Evolutionary conservation across 352 stramenopile genomes (phyloP), one percentile per base, ranked within the genome.

Genomic region (Stramenopiles sp.): DNA sequence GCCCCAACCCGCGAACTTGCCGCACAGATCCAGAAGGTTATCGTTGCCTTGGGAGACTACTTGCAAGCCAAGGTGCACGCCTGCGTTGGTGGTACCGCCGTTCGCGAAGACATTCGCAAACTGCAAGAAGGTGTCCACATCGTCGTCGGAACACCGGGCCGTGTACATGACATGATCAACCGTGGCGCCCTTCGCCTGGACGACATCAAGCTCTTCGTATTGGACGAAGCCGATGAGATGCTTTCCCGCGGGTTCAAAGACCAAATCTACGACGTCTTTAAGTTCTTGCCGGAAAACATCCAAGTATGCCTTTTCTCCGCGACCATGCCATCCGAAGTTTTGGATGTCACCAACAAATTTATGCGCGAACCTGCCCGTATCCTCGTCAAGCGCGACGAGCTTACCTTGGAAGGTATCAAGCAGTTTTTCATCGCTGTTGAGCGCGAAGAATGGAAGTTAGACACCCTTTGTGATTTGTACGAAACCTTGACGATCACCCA

Each of bases 181-280:
- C 98, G 98, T 92, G 97, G 84, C 79, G 88, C 98, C 78, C 86
- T 99, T 34, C 96, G 87, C 34, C 81, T 99, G 12, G 84, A 93
- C 75, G 87, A 94, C 31, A 88, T 98, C 33, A 97, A 90, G 34
- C 95, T 91, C 75, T 81, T 97, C 35, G 92, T 97, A 49, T 81
- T 98, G 4, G 94, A 98, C 81, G 94, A 98, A 79, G 94, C 94
- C 48, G 94, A 98, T 80, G 85, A 95, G 25, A 98, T 99, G 91
- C 98, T 99, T 80, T 95, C 99, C 81, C 98, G 99, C 95, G 96
- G 96, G 4, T 99, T 99, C 81, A 94, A 98, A 78, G 94, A 98
- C 75, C 94, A 99, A 80, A 95, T 99, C 83, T 86, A 94, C 34
- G 85, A 95, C 74, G 98, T 99, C 79, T 95, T 99, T 77, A 97